A percentile compares a stretch with the other conserved stretches of the same genome.
phyloP scores from a whole-genome alignment of 129 eudicot species.

The Artemisia tridentata region DNA sequence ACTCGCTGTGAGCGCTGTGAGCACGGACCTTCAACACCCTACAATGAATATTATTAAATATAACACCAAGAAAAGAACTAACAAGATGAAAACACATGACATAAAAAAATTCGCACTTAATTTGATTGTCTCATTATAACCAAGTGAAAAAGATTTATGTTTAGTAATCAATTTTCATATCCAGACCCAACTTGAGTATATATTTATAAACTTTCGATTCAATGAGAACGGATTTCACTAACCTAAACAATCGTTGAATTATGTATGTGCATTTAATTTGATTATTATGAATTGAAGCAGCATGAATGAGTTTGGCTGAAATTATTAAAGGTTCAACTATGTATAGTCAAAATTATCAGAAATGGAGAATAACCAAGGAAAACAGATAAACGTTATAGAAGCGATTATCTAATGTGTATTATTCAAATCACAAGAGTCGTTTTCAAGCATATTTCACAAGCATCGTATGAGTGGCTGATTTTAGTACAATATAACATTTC shows the following conservation, averaged over 20 bases:
- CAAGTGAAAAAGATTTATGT: background rate
- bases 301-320: background rate
- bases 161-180: no score
- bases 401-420: background rate
- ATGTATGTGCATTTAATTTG: conserved; percentile 6
- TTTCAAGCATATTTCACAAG: background rate
- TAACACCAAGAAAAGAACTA: background rate
- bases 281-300: background rate
- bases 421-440: background rate
- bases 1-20: conserved; percentile 69
- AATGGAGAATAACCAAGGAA: no score
- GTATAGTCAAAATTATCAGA: background rate
- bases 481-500: no score
- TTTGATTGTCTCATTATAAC: background rate
- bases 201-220: no score
- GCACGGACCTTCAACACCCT: conserved; percentile 82
- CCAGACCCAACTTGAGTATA: no score
- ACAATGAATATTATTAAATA: conserved; percentile 12
- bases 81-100: background rate
- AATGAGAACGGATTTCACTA: no score
- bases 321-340: background rate
- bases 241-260: background rate
- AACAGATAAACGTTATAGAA: background rate
- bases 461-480: no score
- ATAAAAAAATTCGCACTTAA: background rate